A percentile compares a stretch with the other conserved stretches of the same genome.
phyloP scores from a whole-genome alignment of 1,139 yeast genomes.

The Yamadazyma siamensis region DNA sequence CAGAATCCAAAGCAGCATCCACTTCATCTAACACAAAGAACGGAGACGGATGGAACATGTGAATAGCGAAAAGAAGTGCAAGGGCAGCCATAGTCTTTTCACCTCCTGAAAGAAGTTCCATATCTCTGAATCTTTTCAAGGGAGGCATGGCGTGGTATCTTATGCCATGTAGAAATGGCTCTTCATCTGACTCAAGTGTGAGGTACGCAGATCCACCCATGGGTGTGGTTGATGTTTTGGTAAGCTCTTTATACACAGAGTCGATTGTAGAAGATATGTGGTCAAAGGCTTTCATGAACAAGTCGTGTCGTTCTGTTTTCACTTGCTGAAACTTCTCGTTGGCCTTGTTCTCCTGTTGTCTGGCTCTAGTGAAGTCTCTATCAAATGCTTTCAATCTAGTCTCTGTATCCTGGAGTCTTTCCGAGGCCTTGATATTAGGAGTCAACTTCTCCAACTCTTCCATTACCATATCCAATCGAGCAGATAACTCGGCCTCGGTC shows the following conservation, averaged over 20 bases:
- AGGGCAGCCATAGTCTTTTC: conserved; percentile 96
- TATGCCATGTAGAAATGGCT: conserved; percentile 79
- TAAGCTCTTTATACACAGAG: conserved; percentile 80
- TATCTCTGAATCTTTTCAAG: conserved; percentile 86
- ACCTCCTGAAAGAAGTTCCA: conserved; percentile 94
- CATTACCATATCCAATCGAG: conserved; percentile 24
- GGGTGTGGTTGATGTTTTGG: conserved; percentile 64
- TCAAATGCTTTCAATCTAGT: conserved; percentile 59
- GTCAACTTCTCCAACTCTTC: conserved; percentile 59
- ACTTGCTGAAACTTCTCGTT: conserved; percentile 58
- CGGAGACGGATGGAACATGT: conserved; percentile 90
- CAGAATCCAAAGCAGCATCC: conserved; percentile 93
- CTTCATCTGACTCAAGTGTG: conserved; percentile 84
- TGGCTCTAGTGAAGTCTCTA: conserved; percentile 59
- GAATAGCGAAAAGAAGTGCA: conserved; percentile 87
- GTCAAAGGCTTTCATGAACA: conserved; percentile 69
- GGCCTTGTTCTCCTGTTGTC: conserved; percentile 58
- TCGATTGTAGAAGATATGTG: conserved; percentile 76
- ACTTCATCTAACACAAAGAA: conserved; percentile 95
- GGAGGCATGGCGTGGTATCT: conserved; percentile 97
- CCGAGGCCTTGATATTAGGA: conserved; percentile 80
- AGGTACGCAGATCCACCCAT: conserved; percentile 92
- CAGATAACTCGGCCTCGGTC: conserved; percentile 49
- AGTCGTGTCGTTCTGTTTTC: conserved; percentile 55
- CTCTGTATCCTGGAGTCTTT: conserved; percentile 70